Evolutionary conservation across 345 rosid species (phyloP).

Genomic region (Eucalyptus dawsonii): DNA sequence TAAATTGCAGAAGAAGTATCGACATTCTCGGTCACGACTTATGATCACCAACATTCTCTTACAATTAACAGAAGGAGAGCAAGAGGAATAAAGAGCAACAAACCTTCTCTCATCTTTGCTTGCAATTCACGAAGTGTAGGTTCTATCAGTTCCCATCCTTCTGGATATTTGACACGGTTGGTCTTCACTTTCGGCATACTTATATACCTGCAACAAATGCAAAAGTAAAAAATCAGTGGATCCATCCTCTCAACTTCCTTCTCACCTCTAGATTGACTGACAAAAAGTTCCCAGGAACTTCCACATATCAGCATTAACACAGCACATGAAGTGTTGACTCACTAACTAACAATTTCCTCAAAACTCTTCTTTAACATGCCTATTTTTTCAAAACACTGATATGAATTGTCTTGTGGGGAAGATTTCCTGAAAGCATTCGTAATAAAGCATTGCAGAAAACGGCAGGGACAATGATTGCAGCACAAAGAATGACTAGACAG

Average conservation of each 20-base stretch:
- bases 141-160: slow-evolving; percentile 81
- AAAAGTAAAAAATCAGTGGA: neutral
- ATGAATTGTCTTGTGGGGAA: neutral
- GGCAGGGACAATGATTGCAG: neutral
- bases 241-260: neutral
- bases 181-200: slow-evolving; percentile 76
- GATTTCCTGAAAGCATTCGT: neutral
- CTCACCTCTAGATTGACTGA: neutral
- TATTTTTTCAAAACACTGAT: neutral
- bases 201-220: neutral
- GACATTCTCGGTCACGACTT: neutral
- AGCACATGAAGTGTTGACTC: neutral
- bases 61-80: neutral
- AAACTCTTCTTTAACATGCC: neutral
- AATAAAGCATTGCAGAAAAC: neutral
- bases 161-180: slow-evolving; percentile 47
- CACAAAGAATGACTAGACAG: neutral
- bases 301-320: neutral
- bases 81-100: neutral
- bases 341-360: neutral
- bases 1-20: neutral
- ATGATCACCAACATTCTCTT: neutral
- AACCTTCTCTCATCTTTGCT: slow-evolving; percentile 83
- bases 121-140: slow-evolving; percentile 58
- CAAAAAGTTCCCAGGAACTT: neutral